Base-by-base conservation (phyloP, 371 early-diverging fungal genomes). In the Apophysomyces ossiformis region DNA sequence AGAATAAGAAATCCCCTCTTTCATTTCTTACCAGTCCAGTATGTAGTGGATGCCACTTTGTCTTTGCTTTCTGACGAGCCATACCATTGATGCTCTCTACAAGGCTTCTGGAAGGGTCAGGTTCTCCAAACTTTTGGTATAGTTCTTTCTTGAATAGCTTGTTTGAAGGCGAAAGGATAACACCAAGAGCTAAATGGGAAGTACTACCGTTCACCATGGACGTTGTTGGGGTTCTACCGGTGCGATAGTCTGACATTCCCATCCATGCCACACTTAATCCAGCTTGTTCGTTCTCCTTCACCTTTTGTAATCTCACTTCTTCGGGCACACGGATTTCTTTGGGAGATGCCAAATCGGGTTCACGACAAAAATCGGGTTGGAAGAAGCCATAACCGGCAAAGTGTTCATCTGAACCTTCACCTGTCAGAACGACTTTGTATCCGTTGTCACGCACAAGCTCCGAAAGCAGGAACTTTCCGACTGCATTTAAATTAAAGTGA, bases 351-450 rank as follows among this genome's bases (percentile, higher is more conserved):
- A 43, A 18, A 56, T 72, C 72, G 38, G 72, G 32, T 50, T 72
- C 72, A 59, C 68, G 72, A 13, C 68, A 63, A 21, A 65, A 68
- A 39, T 85, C 81, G 58, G 45, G 57, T 45, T 76, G 77, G 65
- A 89, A 69, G 65, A 87, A 87, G 4, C 72, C 65, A 69, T 89
- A 88, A 1, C 90, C 90, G 6, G 84, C 87, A 74, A 88, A 89
- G 21, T 87, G 73, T 58, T 87, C 88, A 61, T 89, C 90, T 0
- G 87, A 85, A 0, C 86, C 88, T 68, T 89, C 88, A 32, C 89
- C 90, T 0, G 88, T 87, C 67, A 83, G 74, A 21, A 89, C 79
- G 0, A 79, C 54, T 50, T 61, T 74, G 69, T 82, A 77, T 5
- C 87, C 87, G 35, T 64, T 45, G 44, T 68, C 68, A 58, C 68